Conservation (phyloP, 1,284 basidiomycete genomes). For the Psilocybe mexicana region DNA sequence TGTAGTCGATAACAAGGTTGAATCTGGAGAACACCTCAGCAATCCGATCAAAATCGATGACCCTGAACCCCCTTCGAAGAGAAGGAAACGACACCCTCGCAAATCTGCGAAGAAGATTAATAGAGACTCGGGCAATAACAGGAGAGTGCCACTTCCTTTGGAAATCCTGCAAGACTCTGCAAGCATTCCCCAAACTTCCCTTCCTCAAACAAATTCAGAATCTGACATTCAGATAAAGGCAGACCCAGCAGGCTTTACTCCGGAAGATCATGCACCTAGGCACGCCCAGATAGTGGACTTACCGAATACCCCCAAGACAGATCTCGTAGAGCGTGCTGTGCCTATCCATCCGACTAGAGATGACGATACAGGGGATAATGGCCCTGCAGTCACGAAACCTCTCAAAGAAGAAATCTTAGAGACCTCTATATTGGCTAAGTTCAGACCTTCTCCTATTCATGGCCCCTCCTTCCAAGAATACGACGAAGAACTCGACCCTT, state of each 20-base stretch:
- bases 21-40: neutral
- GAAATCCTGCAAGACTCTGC: neutral
- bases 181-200: neutral
- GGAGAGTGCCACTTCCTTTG: neutral
- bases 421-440: neutral
- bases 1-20: neutral
- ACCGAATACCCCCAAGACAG: neutral
- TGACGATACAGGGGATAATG: neutral
- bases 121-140: neutral
- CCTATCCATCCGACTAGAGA: neutral
- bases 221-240: neutral
- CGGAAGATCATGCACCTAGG: too few species aligned
- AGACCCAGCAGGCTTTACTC: too few species aligned
- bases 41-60: neutral
- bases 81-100: neutral
- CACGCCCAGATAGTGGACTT: too few species aligned
- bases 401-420: neutral
- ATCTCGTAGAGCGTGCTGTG: neutral
- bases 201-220: neutral
- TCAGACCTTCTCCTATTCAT: neutral
- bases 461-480: neutral
- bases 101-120: neutral
- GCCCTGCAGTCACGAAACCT: neutral
- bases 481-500: neutral
- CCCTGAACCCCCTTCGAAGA: neutral